Conservation (phyloP, 2,329 filamentous ascomycete species). For the Esteya vermicola region DNA sequence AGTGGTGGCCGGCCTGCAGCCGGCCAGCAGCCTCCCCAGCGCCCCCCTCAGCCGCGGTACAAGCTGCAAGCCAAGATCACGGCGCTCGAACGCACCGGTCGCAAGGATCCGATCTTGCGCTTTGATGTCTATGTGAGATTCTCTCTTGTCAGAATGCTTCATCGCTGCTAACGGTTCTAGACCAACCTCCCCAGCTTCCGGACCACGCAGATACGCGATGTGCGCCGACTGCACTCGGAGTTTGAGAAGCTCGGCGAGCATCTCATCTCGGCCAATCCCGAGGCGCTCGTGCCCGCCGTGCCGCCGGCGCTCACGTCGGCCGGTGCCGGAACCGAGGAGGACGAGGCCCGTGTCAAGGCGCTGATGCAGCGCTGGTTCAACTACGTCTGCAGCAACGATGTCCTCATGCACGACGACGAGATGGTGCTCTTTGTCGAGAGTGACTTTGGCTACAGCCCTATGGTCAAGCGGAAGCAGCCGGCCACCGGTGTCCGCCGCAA, state of each 20-base stretch:
- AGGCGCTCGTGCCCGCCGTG: constrained; percentile 85
- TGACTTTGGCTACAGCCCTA: constrained; percentile 94
- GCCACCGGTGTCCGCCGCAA: constrained; percentile 91
- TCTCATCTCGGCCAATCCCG: constrained; percentile 92
- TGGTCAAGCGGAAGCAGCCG: constrained; percentile 90
- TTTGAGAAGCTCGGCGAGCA: constrained; percentile 95
- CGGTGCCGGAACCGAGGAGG: constrained; percentile 89
- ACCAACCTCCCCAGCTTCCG: constrained; percentile 97
- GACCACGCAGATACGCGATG: constrained; percentile 95
- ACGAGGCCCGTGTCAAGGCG: constrained; percentile 77
- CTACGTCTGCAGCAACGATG: constrained; percentile 79
- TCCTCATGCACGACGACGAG: constrained; percentile 89
- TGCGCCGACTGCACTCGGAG: constrained; percentile 87
- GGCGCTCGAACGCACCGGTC: constrained; percentile 77
- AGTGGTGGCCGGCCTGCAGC: neutral
- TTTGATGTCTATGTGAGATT: constrained; percentile 87
- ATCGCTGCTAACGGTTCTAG: constrained; percentile 29
- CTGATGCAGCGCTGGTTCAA: constrained; percentile 92
- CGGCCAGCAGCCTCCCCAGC: constrained; percentile 22
- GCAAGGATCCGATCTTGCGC: constrained; percentile 86
- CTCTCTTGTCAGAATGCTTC: neutral
- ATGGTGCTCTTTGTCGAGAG: constrained; percentile 98
- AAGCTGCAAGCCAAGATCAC: constrained; percentile 93
- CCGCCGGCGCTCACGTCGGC: constrained; percentile 90
- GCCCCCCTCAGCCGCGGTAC: constrained; percentile 51